Evolutionary conservation across 202 grass and related monocot genomes (phyloP), one percentile per base, ranked within the genome.

Genomic region (Panicum hallii): DNA sequence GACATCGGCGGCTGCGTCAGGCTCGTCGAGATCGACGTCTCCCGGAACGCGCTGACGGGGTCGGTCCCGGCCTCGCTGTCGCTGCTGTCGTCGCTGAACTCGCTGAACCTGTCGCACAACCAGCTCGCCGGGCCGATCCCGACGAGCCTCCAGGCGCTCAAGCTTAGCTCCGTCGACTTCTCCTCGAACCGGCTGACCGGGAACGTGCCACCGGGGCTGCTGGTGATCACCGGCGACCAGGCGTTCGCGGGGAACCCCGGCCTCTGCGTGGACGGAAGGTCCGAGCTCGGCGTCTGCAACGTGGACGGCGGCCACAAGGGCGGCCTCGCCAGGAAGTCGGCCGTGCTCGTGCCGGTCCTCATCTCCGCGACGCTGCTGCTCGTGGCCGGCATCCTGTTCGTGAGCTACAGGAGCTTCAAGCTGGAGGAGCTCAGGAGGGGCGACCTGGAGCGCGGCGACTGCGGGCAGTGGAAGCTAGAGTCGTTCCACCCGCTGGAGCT

Each of bases 331-430:
- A 88, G 70, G 45, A 89, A 61, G 74, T 86, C 86, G 8, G 45
- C 63, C 1, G 55, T 87, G 63, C 30, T 95, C 14, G 55, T 95
- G 77, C 80, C 81, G 42, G 72, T 84, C 1, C 77, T 98, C 19
- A 55, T 90, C 20, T 77, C 84, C n/a, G 89, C 80, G 11, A 83
- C 88, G 70, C 42, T 91, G 36, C 71, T 97, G 43, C 88, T 98
- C 3, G 69, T 97, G 16, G 72, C 72, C 62, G 89, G 95, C 38
- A 79, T 98, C 74, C 45, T 85, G 61, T 76, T 89, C 67, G 78
- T 95, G 9, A 97, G 92, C 81, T 95, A 95, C 75, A 45, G 89
- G 60, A 98, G 87, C 85, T 98, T 98, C 85, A 88, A 75, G 77
- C 83, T 90, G 2, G 95, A 95, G 81, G 95, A 95, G 40, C 44